Percentiles rank a stretch among this genome's conserved stretches.
phyloP scores from a whole-genome alignment of 352 stramenopile genomes.

The Pilasporangium apinafurcum region DNA sequence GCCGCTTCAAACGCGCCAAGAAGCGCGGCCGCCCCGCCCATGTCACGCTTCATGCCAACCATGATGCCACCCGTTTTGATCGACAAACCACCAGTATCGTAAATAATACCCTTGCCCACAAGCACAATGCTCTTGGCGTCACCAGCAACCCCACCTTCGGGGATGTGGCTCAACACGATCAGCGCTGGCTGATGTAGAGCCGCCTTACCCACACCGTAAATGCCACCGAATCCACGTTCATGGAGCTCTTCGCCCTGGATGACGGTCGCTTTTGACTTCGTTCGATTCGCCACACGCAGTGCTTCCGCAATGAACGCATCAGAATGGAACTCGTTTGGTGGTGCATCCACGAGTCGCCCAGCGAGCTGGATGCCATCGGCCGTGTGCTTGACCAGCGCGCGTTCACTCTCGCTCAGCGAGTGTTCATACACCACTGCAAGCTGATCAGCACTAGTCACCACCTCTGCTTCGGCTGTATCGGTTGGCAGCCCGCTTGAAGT shows the following conservation, averaged over 20 bases:
- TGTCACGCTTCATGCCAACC: constrained; percentile 93
- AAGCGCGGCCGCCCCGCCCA: constrained; percentile 80
- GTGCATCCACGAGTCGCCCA: constrained; percentile 84
- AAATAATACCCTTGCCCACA: constrained; percentile 96
- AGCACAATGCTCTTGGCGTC: constrained; percentile 61
- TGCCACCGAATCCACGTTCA: constrained; percentile 86
- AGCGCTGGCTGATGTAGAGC: constrained; percentile 85
- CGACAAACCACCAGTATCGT: constrained; percentile 94
- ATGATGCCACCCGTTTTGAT: constrained; percentile 90
- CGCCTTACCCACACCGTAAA: constrained; percentile 91
- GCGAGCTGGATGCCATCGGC: constrained; percentile 83
- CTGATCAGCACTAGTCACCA: constrained; percentile 27
- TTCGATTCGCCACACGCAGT: constrained; percentile 44
- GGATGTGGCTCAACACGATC: constrained; percentile 86
- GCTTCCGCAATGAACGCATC: constrained; percentile 85
- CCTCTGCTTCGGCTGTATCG: constrained; percentile 9
- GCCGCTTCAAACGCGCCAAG: constrained; percentile 73
- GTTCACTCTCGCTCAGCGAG: constrained; percentile 15
- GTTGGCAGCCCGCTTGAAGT: constrained; percentile 23
- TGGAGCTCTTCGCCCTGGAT: constrained; percentile 90
- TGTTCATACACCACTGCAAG: constrained; percentile 49
- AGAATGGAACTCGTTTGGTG: constrained; percentile 88
- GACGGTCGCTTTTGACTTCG: constrained; percentile 56
- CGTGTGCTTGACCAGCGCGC: constrained; percentile 44
- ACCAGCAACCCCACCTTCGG: constrained; percentile 11